phyloP scores from a whole-genome alignment of 2,329 filamentous ascomycete genomes.

The Sclerotinia glacialis region DNA sequence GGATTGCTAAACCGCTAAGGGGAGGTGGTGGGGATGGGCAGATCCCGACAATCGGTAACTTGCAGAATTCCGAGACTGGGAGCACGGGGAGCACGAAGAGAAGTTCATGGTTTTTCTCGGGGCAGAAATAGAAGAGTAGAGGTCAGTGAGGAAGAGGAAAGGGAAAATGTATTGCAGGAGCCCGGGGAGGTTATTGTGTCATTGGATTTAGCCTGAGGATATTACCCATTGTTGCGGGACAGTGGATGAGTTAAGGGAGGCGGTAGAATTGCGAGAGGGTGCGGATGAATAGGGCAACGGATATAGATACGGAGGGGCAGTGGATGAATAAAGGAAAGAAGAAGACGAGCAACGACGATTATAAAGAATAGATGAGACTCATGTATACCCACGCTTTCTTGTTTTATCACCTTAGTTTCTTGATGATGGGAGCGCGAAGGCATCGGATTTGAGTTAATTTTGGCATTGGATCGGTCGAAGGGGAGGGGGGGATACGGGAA shows the following conservation, averaged over 20 bases:
- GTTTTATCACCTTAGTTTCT: constrained; percentile 3
- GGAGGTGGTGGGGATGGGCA: constrained; percentile 51
- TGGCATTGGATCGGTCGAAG: constrained; percentile 1
- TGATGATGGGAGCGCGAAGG: constrained; percentile 10
- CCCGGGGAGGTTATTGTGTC: neutral
- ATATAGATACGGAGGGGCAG: constrained; percentile 16
- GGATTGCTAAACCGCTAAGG: constrained; percentile 67
- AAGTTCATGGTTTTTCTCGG: constrained; percentile 41
- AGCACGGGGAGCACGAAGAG: constrained; percentile 35
- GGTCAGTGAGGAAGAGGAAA: neutral
- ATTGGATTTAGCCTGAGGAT: constrained; percentile 19
- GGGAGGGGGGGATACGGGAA: neutral
- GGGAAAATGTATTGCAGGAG: constrained; percentile 15
- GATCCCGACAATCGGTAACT: constrained; percentile 56
- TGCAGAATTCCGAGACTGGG: constrained; percentile 52
- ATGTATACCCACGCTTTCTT: constrained; percentile 23
- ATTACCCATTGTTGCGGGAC: constrained; percentile 1
- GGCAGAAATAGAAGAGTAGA: constrained; percentile 35
- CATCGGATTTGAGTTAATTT: neutral
- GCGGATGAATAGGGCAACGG: neutral
- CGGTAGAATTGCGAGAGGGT: constrained; percentile 1
- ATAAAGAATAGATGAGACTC: constrained; percentile 22
- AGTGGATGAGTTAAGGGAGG: constrained; percentile 2
- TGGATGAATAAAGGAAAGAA: constrained; percentile 19
- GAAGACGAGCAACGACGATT: constrained; percentile 17